A percentile compares a stretch with the other conserved stretches of the same genome.
Conservation (phyloP, 23 red algal species). For the Gracilaria gracilis region DNA sequence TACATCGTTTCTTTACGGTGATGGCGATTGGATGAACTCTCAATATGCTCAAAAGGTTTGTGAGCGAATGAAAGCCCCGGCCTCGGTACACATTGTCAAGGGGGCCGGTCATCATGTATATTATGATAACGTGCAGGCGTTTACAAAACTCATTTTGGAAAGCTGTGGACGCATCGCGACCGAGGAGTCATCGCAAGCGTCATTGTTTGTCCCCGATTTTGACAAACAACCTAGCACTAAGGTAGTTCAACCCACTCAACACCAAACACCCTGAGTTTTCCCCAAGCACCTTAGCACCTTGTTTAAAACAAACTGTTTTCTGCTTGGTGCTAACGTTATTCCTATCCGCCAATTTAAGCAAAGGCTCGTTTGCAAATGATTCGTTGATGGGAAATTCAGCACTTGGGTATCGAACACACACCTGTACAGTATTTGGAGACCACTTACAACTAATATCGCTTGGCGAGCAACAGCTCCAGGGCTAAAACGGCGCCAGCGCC, state of each 20-base stretch:
- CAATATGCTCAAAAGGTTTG: constrained; percentile 34
- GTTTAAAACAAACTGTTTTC: background rate
- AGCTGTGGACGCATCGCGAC: background rate
- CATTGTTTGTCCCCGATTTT: background rate
- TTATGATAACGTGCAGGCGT: constrained; percentile 51
- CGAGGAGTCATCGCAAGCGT: background rate
- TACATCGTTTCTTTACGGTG: constrained; percentile 78
- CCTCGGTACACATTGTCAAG: constrained; percentile 24
- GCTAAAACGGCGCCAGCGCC: too few species aligned
- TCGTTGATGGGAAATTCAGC: too few species aligned
- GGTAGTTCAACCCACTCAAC: background rate
- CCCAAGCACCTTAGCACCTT: background rate
- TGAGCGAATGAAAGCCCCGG: constrained; percentile 39
- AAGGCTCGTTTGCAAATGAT: too few species aligned
- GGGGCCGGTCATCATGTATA: constrained; percentile 77
- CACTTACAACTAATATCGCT: too few species aligned
- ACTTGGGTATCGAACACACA: too few species aligned
- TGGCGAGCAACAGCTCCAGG: too few species aligned
- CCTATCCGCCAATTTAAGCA: too few species aligned
- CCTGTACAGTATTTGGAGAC: too few species aligned
- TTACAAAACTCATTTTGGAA: constrained; percentile 36
- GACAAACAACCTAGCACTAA: background rate
- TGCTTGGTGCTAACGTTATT: background rate
- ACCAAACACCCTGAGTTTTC: background rate
- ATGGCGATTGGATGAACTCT: constrained; percentile 78